Base-by-base conservation (phyloP, 306 rosid species). In the Notholithocarpus densiflorus region DNA sequence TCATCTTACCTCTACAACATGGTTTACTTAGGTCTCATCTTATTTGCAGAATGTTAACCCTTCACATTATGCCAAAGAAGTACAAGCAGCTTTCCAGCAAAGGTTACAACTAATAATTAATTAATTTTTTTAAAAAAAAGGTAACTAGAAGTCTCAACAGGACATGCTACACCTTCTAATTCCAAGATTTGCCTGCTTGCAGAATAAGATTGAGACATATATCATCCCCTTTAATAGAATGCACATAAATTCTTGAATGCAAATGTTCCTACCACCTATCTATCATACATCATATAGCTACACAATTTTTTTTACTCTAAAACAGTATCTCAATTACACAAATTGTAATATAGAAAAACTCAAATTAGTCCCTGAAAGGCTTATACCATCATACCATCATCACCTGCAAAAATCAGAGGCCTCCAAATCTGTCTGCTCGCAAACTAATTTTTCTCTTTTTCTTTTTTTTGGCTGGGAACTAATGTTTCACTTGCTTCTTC, bases 241-340 rank as follows among this genome's bases (percentile, higher is more conserved):
- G 23, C 70, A 15, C 5, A 27, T n/a, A 64, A 6, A 32, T 65
- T 18, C 21, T 5, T 0, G 71, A 43, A 17, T 31, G 48, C 32
- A 71, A 59, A 68, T 37, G 2, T 52, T 53, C 72, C 66, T 57
- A 59, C 60, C 29, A 13, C 78, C 64, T 56, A 72, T 74, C 72
- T 77, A 76, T 60, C 51, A 60, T 69, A 70, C 72, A 82, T 71
- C 72, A 74, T 59, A 83, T 75, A 84, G 75, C 80, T 80, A 65
- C 72, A 74, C 72, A 72, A 65, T 20, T 82, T 37, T 80, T 82
- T 26, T 82, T 17, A 72, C 80, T 76, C 48, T 66, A 75, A 26
- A 45, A 62, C 53, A 52, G 68, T 26, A 24, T 24, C 40, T 62
- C 78, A 68, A 21, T 31, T 7, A 10, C 72, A 13, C 13, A 31